phyloP scores from a whole-genome alignment of 352 stramenopile genomes.

The Globisporangium heterothallicum region DNA sequence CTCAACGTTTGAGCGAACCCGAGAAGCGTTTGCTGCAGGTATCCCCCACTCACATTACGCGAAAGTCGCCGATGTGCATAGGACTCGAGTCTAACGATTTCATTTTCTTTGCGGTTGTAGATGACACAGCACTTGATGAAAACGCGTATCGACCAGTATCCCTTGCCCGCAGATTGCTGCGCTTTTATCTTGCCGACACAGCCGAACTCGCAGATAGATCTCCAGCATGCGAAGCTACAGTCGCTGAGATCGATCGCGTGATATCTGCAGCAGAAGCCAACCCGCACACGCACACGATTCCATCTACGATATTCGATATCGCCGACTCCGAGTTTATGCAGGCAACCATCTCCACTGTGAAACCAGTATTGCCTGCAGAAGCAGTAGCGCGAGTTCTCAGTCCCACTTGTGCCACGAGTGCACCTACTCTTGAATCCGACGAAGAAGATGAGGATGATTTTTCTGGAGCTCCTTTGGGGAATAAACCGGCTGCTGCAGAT shows the following conservation, averaged over 20 bases:
- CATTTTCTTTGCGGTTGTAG: not conserved
- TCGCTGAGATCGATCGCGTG: slow-evolving; percentile 25
- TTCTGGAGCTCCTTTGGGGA: not conserved
- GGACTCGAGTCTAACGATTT: not conserved
- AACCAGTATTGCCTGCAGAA: not conserved
- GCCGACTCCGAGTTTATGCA: slow-evolving; percentile 54
- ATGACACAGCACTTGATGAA: not conserved
- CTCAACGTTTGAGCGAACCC: slow-evolving; percentile 8
- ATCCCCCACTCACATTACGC: not conserved
- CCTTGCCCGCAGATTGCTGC: slow-evolving; percentile 19
- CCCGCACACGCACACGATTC: slow-evolving; percentile 5
- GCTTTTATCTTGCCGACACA: slow-evolving; percentile 10
- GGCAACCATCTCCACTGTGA: slow-evolving; percentile 6
- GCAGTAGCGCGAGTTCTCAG: slow-evolving; percentile 1
- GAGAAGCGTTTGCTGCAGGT: slow-evolving; percentile 10
- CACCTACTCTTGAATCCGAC: slow-evolving; percentile 6
- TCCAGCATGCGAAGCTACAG: slow-evolving; percentile 19
- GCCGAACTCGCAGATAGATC: not conserved
- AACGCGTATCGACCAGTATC: not conserved
- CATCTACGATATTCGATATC: slow-evolving; percentile 41
- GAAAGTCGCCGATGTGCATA: not conserved
- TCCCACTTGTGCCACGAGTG: not conserved
- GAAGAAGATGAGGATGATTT: slow-evolving; percentile 21
- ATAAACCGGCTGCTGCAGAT: slow-evolving; percentile 4
- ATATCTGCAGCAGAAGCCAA: slow-evolving; percentile 9